Conservation (phyloP, 257 asterid genomes). For the Nicotiana paniculata region DNA sequence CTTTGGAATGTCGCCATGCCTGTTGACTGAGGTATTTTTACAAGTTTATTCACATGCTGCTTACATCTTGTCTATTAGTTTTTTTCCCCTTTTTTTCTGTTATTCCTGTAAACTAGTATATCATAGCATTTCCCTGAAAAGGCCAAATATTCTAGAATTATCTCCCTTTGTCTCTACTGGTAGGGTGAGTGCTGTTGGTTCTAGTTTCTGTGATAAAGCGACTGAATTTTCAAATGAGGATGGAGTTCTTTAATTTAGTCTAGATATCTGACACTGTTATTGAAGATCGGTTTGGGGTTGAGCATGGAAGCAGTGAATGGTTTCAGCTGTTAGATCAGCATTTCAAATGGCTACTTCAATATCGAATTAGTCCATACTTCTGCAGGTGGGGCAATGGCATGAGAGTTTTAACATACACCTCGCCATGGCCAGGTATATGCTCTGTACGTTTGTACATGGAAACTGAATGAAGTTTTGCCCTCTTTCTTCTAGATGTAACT, state of each 20-base stretch:
- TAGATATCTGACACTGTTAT: slow-evolving; percentile 97
- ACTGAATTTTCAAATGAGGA: background rate
- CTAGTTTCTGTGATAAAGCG: background rate
- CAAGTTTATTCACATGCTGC: background rate
- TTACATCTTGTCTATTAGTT: background rate
- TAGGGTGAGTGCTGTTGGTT: background rate
- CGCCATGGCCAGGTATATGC: slow-evolving; percentile 88
- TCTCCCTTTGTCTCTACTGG: background rate
- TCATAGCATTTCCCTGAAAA: background rate
- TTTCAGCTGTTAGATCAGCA: slow-evolving; percentile 85
- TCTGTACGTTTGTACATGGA: background rate
- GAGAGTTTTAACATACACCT: slow-evolving; percentile 93
- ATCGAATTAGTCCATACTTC: slow-evolving; percentile 91
- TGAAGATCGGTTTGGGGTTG: slow-evolving; percentile 96
- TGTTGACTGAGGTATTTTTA: background rate
- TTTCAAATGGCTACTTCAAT: slow-evolving; percentile 90
- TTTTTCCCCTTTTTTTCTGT: background rate
- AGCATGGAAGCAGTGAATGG: slow-evolving; percentile 93
- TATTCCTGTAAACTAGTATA: background rate
- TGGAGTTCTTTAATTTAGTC: slow-evolving; percentile 36
- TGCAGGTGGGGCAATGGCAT: slow-evolving; percentile 98
- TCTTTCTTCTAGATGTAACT: background rate
- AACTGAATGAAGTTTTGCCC: background rate
- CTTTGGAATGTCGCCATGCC: background rate
- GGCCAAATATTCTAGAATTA: background rate